Conservation (phyloP, 768 basidiomycete genomes). For the Suillus americanus region DNA sequence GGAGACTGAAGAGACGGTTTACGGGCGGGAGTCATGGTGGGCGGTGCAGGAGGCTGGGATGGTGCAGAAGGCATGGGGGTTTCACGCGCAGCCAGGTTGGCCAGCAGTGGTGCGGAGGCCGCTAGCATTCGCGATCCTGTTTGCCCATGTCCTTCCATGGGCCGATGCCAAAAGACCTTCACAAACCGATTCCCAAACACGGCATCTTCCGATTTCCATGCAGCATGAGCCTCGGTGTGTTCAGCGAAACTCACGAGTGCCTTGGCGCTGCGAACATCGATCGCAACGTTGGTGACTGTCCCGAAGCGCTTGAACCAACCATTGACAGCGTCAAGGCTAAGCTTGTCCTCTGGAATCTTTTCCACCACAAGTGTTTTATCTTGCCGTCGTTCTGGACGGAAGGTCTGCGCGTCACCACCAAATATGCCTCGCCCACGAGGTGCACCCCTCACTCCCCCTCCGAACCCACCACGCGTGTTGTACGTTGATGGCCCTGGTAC, state of each 20-base stretch:
- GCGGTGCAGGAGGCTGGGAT: constrained; percentile 16
- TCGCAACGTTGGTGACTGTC: constrained; percentile 87
- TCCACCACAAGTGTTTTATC: constrained; percentile 90
- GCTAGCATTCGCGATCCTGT: constrained; percentile 76
- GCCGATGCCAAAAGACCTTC: constrained; percentile 94
- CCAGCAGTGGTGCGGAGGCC: constrained; percentile 75
- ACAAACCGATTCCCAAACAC: constrained; percentile 94
- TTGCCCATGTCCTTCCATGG: constrained; percentile 88
- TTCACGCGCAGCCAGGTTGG: constrained; percentile 52
- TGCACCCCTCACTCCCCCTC: constrained; percentile 43
- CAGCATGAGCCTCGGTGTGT: constrained; percentile 81
- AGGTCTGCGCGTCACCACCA: constrained; percentile 60
- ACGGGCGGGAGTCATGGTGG: constrained; percentile 21
- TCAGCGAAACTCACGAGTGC: constrained; percentile 85
- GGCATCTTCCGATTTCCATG: constrained; percentile 94
- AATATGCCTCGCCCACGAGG: constrained; percentile 58
- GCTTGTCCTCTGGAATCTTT: constrained; percentile 86
- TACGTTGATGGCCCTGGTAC: constrained; percentile 21
- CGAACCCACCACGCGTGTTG: constrained; percentile 25
- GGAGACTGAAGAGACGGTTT: constrained; percentile 38
- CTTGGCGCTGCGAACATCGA: constrained; percentile 72
- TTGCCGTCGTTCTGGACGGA: constrained; percentile 64
- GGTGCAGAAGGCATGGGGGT: constrained; percentile 14
- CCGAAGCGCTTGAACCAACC: constrained; percentile 93
- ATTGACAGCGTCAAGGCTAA: constrained; percentile 76